Evolutionary conservation across 1,139 yeast genomes (phyloP), one percentile per base, ranked within the genome.

Genomic region (Scheffersomyces illinoinensis): DNA sequence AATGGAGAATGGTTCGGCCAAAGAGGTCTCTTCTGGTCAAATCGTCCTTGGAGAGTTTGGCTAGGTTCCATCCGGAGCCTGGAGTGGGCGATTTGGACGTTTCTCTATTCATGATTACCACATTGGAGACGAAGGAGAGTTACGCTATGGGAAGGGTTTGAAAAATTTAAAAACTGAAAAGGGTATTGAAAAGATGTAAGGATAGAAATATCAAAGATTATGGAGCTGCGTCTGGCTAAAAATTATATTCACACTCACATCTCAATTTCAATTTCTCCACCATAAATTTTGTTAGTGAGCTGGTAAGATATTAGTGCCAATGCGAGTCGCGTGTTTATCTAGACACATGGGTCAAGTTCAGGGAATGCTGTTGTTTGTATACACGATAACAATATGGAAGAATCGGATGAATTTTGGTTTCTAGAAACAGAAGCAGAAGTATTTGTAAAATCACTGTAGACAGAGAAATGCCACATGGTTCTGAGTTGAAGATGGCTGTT

Each of bases 1-100:
- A 63, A 73, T 86, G 97, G 56, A 86, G 76, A 19, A 88, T 75
- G 0, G 90, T 84, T 60, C 97, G 79, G 0, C 97, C 97, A 71
- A 88, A 88, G 6, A 89, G 74, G 69, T 92, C 97, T 61, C 92
- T 76, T 59, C 76, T 77, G 23, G 71, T 68, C 43, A 89, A 70
- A 51, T 84, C 85, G 24, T 73, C 68, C 61, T 75, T 76, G 21
- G 81, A 56, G 53, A 86, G 68, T 55, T 74, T 77, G 14, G 76
- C 53, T 52, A 79, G 52, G 47, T 56, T 57, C 10, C 58, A 47
- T 21, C 47, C 26, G 46, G 18, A 21, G 24, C 54, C n/a, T 33
- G 43, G 53, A 50, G 57, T 20, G 19, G 43, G 54, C 47, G 52
- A 50, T 20, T 26, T 49, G 20, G 50, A 26, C 48, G 56, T n/a